These are phyloP conservation scores for Eurotiales sp. DNA, from an alignment of 2,329 filamentous ascomycete species.

Conservation along the genomic window DNA sequence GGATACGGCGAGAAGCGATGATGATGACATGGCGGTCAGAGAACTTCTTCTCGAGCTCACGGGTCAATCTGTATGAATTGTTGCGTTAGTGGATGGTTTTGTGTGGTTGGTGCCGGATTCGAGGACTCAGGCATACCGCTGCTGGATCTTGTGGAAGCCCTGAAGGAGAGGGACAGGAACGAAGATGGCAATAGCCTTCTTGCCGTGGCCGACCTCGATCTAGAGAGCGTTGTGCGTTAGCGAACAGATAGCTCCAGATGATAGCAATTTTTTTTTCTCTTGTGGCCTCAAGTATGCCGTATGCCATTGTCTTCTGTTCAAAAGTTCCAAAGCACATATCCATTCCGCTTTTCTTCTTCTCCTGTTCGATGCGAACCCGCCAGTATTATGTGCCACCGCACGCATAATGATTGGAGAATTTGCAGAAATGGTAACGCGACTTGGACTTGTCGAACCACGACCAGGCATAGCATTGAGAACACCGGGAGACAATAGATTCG, in stretches of 20 bases:
- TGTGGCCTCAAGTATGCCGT: too few relatives aligned
- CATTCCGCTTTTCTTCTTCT: neutral
- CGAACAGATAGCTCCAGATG: conserved; percentile 4
- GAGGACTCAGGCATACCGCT: conserved; percentile 85
- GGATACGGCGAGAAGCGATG: conserved; percentile 97
- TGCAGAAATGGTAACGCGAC: neutral
- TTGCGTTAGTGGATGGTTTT: neutral
- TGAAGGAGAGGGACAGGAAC: conserved; percentile 98
- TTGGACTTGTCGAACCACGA: neutral
- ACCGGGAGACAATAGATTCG: neutral
- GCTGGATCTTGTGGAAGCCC: conserved; percentile 99
- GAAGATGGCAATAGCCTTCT: conserved; percentile 99
- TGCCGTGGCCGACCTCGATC: conserved; percentile 99
- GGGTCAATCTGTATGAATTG: conserved; percentile 80
- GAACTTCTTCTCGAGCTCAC: conserved; percentile 99
- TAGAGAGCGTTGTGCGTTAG: conserved; percentile 47
- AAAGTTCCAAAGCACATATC: neutral
- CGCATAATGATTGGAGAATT: neutral
- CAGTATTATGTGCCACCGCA: neutral
- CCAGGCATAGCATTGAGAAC: conserved; percentile 4
- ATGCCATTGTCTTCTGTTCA: neutral
- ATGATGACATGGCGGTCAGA: conserved; percentile 99
- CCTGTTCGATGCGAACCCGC: neutral
- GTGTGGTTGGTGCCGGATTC: neutral
- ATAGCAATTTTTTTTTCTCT: neutral